Evolutionary conservation across 2,329 filamentous ascomycete species (phyloP), one percentile per base, ranked within the genome.

Genomic region (Zalaria sp.): DNA sequence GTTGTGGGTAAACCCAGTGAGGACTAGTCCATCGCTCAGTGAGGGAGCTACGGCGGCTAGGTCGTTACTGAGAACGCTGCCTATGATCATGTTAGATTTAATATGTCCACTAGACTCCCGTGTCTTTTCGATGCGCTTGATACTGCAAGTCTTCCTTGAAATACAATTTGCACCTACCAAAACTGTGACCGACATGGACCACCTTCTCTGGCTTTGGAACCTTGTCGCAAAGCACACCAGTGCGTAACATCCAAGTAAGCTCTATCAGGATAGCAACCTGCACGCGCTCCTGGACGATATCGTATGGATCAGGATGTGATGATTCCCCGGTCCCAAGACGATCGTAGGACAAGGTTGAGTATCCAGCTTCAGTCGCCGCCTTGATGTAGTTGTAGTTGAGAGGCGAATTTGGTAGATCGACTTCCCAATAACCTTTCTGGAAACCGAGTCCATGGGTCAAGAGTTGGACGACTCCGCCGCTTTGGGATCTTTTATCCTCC

Each of bases 31-130:
- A 47, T 63, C 55, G 32, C 70, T 74, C 43, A 73, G 59, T 41
- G 64, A 52, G 1, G 75, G 74, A 50, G 75, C 62, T 43, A 61
- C 53, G 37, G 65, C 65, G 5, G 71, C 68, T 18, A 81, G 62
- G 38, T 60, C 66, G 56, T 75, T 78, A 2, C 68, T 71, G 49
- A 48, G 45, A 18, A 41, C 40, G 27, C 36, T 40, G 25, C 46
- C 46, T 27, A 41, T 18, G 18, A 18, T 18, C 18, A 18, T 18
- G 18, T 18, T 18, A 18, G 18, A 18, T 18, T 18, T 18, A 18
- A 18, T 2, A 18, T 18, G 18, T 18, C 18, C 18, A 18, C 18
- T 18, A 18, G 18, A 18, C 18, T 18, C 18, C 18, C 18, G 29
- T 32, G n/a, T 32, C 7, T 32, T 7, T 32, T n/a, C n/a, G 29